Base-by-base conservation (phyloP, 2,329 filamentous ascomycete genomes). In the Nothomitra cinnamomea region DNA sequence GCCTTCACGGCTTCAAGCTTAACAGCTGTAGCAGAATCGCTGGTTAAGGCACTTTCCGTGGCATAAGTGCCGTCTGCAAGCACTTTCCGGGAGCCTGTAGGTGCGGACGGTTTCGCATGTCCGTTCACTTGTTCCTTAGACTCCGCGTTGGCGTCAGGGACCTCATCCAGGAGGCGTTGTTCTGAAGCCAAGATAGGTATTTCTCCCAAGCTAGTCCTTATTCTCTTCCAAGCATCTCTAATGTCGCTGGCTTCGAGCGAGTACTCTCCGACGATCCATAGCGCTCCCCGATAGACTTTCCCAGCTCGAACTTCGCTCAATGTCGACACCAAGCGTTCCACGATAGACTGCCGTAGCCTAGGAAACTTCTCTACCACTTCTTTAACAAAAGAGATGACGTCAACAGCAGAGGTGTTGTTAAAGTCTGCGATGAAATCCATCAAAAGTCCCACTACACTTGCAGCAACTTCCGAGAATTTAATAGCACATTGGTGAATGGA, bases 341-440 rank as follows among this genome's bases (percentile, higher is more conserved):
- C 83, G 60, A 98, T 96, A 0, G 86, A 85, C 35, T 82, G 79
- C 56, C 92, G 82, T 55, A 98, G 77, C 61, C 86, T 82, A 6
- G 92, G 92, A 73, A 96, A 98, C 64, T 94, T 95, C 70, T 98
- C 92, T 5, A 96, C 90, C 2, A 98, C 92, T 67, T 98, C 92
- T 70, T 98, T 98, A 58, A 98, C 89, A 64, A 98, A 98, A 54
- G 87, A 89, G 64, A 98, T 96, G 53, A 98, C 90, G 67, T 98
- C 92, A 28, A 98, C 87, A 1, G 92, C 92, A 1, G 90, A 95
- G 45, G 86, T 85, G 64, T 94, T 95, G 73, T 94, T 96, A 67
- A 96, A 95, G 67, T 98, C 92, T 52, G 86, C 87, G 63, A 98
- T 95, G 66, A 96, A 96, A 69, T 98, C 92, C 92, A 98, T 98